These are phyloP conservation scores for Geotrichum ghanense DNA, from an alignment of 805 yeast species.

Conservation along the genomic window DNA sequence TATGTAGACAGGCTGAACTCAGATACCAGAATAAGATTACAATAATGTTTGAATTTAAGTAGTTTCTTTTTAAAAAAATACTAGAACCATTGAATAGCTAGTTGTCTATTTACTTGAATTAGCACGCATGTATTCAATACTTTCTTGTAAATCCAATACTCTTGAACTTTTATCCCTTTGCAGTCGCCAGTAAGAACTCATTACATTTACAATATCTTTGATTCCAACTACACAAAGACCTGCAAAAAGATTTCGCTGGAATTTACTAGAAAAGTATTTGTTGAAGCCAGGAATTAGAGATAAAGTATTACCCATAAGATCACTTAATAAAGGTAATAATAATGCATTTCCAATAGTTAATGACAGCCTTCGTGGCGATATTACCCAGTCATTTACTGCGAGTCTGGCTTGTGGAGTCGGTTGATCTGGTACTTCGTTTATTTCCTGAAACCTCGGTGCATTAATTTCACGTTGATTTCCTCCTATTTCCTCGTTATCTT, in stretches of 20 bases:
- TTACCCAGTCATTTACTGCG: conserved; percentile 13
- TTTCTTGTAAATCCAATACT: too few species aligned
- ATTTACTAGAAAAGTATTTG: conserved; percentile 11
- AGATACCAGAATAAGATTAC: too few species aligned
- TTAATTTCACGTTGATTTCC: conserved; percentile 1
- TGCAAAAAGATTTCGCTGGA: conserved; percentile 18
- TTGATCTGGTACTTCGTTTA: not conserved
- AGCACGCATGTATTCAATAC: too few species aligned
- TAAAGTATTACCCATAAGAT: conserved; percentile 11
- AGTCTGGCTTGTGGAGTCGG: not conserved
- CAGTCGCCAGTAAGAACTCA: conserved; percentile 15
- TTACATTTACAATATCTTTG: conserved; percentile 17
- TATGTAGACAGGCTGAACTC: too few species aligned
- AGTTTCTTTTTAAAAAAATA: too few species aligned
- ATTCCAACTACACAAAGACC: conserved; percentile 14
- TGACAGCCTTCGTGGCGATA: conserved; percentile 8
- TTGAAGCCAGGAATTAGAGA: conserved; percentile 10
- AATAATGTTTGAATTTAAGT: too few species aligned
- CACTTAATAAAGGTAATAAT: conserved; percentile 13
- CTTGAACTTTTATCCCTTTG: conserved; percentile 9
- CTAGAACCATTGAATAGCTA: too few species aligned
- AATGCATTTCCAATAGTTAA: conserved; percentile 12
- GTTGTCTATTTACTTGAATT: too few species aligned
- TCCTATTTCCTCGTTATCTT: conserved; percentile 5
- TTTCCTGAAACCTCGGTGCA: conserved; percentile 3